Percentiles rank a stretch among this genome's conserved stretches.
Evolutionary conservation across 768 basidiomycete genomes (phyloP).

Genomic region (Vishniacozyma victoriae): DNA sequence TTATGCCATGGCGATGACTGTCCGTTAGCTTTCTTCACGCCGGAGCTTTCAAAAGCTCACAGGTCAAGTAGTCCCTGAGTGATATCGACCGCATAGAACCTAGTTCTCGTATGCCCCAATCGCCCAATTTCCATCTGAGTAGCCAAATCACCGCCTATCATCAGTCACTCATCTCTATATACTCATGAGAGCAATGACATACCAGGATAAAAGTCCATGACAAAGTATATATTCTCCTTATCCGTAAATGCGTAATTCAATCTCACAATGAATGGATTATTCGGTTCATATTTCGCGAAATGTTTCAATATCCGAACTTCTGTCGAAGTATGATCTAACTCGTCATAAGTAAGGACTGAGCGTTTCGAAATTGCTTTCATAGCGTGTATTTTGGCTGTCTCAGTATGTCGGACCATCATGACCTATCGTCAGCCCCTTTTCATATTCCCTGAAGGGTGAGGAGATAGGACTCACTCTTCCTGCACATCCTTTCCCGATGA

Average conservation of each 20-base stretch:
- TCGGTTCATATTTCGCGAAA: constrained; percentile 67
- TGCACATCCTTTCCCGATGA: constrained; percentile 93
- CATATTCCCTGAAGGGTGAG: background rate
- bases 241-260: constrained; percentile 98
- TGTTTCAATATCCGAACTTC: constrained; percentile 92
- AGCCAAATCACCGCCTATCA: constrained; percentile 82
- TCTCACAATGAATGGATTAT: constrained; percentile 89
- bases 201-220: constrained; percentile 59
- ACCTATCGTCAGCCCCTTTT: constrained; percentile 32
- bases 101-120: constrained; percentile 82
- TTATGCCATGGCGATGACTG: constrained; percentile 79
- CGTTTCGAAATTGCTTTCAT: constrained; percentile 98
- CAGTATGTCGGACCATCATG: constrained; percentile 76
- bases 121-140: constrained; percentile 95
- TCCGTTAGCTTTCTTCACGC: constrained; percentile 4
- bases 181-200: background rate
- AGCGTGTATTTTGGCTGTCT: constrained; percentile 68
- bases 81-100: constrained; percentile 97
- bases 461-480: constrained; percentile 63
- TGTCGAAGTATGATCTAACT: constrained; percentile 90
- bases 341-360: constrained; percentile 92
- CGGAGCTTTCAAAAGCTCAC: constrained; percentile 12
- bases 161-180: constrained; percentile 60
- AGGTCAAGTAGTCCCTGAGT: constrained; percentile 90
- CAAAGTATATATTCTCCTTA: constrained; percentile 91